A percentile compares a stretch with the other conserved stretches of the same genome.
These are phyloP conservation scores for Curvularia hawaiiensis DNA, from an alignment of 2,329 filamentous ascomycete species.

Conservation along the genomic window DNA sequence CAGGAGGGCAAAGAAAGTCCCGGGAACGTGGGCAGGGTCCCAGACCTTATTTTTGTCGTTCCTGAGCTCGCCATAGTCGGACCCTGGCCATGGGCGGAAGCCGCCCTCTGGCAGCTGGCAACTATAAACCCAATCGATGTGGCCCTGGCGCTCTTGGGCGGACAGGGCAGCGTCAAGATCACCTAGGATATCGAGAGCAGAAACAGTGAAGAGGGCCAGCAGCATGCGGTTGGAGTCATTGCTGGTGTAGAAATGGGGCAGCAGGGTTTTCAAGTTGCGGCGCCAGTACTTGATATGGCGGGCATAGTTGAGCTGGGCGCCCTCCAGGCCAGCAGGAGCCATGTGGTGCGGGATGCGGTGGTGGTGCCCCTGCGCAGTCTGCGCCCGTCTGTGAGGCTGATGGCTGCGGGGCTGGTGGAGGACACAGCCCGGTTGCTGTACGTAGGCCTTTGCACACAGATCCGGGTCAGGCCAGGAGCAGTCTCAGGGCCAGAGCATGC, in stretches of 20 bases:
- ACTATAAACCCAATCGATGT: constrained; percentile 78
- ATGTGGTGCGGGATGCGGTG: constrained; percentile 23
- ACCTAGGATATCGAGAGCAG: constrained; percentile 81
- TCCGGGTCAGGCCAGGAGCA: not conserved
- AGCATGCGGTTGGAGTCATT: constrained; percentile 92
- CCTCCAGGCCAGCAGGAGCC: constrained; percentile 24
- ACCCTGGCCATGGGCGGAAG: constrained; percentile 84
- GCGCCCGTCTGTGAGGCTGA: constrained; percentile 1
- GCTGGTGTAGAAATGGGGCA: constrained; percentile 82
- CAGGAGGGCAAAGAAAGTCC: constrained; percentile 86
- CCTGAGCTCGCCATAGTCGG: constrained; percentile 56
- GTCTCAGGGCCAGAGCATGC: too few relatives aligned
- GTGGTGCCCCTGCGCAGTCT: constrained; percentile 10
- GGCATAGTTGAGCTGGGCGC: constrained; percentile 40
- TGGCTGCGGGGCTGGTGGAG: constrained; percentile 14
- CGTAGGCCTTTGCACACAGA: not conserved
- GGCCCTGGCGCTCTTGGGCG: constrained; percentile 59
- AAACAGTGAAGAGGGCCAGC: constrained; percentile 86
- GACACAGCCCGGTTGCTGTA: not conserved
- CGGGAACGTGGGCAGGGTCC: constrained; percentile 83
- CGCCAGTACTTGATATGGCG: constrained; percentile 89
- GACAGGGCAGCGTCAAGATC: constrained; percentile 62
- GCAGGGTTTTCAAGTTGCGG: constrained; percentile 78
- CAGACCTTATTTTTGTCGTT: constrained; percentile 61
- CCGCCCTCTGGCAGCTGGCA: constrained; percentile 87